A percentile compares a stretch with the other conserved stretches of the same genome.
Evolutionary conservation across 768 basidiomycete genomes (phyloP).

Genomic region (Russula emetica): DNA sequence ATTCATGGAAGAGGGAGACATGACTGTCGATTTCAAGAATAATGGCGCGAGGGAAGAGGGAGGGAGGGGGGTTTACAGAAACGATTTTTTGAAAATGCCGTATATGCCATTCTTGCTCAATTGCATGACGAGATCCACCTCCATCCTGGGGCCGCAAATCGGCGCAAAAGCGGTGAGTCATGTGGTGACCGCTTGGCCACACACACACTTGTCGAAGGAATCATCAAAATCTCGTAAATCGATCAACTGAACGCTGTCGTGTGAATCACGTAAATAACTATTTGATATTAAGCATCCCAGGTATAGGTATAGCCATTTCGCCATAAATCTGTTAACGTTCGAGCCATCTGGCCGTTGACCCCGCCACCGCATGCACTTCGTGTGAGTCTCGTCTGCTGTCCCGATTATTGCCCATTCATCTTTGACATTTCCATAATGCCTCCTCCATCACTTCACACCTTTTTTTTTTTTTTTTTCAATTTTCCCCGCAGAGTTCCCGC

Average conservation of each 20-base stretch:
- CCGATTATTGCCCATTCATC: slow-evolving; percentile 11
- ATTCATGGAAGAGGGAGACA: not conserved
- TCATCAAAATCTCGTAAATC: slow-evolving; percentile 6
- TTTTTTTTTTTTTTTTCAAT: too few relatives aligned
- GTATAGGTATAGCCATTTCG: not conserved
- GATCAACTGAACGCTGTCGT: slow-evolving; percentile 1
- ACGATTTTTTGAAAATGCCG: not conserved
- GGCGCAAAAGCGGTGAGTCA: slow-evolving; percentile 7
- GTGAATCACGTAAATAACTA: slow-evolving; percentile 8
- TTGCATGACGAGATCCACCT: not conserved
- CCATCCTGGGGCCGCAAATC: not conserved
- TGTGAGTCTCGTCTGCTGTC: slow-evolving; percentile 6
- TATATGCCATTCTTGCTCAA: not conserved
- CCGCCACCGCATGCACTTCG: not conserved
- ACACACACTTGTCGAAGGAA: not conserved
- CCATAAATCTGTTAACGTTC: slow-evolving; percentile 1
- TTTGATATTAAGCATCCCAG: not conserved
- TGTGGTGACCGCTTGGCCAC: slow-evolving; percentile 17
- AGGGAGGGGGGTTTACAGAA: not conserved
- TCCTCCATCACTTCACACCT: not conserved
- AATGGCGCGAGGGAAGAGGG: not conserved
- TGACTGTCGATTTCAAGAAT: not conserved
- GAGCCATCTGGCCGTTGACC: slow-evolving; percentile 1
- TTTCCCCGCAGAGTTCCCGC: slow-evolving; percentile 2
- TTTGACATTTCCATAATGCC: not conserved